Conservation (phyloP, 75 land plant species). For the Isoetes taiwanensis region DNA sequence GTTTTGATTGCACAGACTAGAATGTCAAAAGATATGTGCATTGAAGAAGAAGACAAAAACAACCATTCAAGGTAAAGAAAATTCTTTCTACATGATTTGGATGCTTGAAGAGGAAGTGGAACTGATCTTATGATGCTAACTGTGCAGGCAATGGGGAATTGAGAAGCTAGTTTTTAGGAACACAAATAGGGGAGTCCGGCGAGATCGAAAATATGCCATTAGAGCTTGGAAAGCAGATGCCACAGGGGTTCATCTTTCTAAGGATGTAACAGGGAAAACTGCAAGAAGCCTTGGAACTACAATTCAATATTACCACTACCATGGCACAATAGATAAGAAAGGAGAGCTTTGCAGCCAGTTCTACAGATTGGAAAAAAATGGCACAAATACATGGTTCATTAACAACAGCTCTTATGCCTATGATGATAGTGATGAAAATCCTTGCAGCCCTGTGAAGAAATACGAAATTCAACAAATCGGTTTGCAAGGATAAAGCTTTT, state of each 20-base stretch:
- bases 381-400: no score
- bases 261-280: conserved; percentile 38
- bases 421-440: conserved; percentile 20
- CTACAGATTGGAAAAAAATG: no score
- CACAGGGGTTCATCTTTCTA: conserved; percentile 78
- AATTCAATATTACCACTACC: conserved; percentile 75
- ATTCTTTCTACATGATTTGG: no score
- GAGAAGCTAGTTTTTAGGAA: conserved; percentile 79
- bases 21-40: conserved; percentile 11
- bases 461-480: conserved; percentile 25
- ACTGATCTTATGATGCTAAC: no score
- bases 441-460: conserved; percentile 20
- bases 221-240: conserved; percentile 57
- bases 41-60: no score
- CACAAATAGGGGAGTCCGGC: conserved; percentile 37
- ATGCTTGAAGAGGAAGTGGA: no score
- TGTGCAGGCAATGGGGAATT: conserved; percentile 69
- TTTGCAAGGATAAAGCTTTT: no score
- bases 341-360: conserved; percentile 48
- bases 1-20: conserved; percentile 12
- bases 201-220: conserved; percentile 82
- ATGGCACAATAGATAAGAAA: conserved; percentile 39
- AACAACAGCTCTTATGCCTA: conserved; percentile 20
- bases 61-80: no score
- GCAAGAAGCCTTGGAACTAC: conserved; percentile 25